A percentile compares a stretch with the other conserved stretches of the same genome.
These are phyloP conservation scores for Neurospora sp. DNA, from an alignment of 2,329 filamentous ascomycete species.

Conservation along the genomic window DNA sequence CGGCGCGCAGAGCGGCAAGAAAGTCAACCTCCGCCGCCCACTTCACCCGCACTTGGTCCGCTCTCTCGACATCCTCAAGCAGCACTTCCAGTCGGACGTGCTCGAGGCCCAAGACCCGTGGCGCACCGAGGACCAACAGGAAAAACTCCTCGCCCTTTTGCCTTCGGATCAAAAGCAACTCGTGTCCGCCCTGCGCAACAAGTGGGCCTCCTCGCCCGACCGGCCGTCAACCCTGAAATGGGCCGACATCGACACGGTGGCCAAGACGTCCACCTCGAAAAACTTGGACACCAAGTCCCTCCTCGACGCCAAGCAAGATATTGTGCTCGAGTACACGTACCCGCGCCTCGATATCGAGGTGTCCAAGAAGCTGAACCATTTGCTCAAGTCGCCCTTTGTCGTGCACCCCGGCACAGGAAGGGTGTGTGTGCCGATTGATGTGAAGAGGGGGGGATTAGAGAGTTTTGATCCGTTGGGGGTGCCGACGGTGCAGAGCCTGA, in stretches of 20 bases:
- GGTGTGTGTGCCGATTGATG: slow-evolving; percentile 92
- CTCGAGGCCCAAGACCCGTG: slow-evolving; percentile 83
- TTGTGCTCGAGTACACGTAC: slow-evolving; percentile 96
- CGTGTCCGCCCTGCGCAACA: slow-evolving; percentile 69
- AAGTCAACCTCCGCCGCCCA: slow-evolving; percentile 73
- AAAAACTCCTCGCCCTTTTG: slow-evolving; percentile 73
- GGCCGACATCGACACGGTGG: slow-evolving; percentile 83
- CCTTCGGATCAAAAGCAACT: slow-evolving; percentile 59
- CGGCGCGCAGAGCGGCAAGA: slow-evolving; percentile 75
- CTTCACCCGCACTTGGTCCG: slow-evolving; percentile 83
- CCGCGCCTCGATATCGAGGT: slow-evolving; percentile 94
- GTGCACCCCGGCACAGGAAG: slow-evolving; percentile 89
- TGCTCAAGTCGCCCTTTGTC: slow-evolving; percentile 94
- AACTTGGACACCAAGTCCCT: slow-evolving; percentile 64
- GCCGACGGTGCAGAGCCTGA: slow-evolving; percentile 75
- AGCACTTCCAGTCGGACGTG: slow-evolving; percentile 75
- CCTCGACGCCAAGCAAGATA: slow-evolving; percentile 85
- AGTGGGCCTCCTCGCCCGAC: slow-evolving; percentile 83
- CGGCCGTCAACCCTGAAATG: slow-evolving; percentile 75
- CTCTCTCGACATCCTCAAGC: slow-evolving; percentile 74
- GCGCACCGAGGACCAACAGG: slow-evolving; percentile 55
- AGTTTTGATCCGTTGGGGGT: slow-evolving; percentile 79
- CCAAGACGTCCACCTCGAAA: slow-evolving; percentile 63
- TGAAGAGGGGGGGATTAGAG: slow-evolving; percentile 49
- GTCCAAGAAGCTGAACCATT: slow-evolving; percentile 94